Percentiles rank a stretch among this genome's conserved stretches.
Evolutionary conservation across 192 early-diverging fungal genomes (phyloP).

Genomic region (Phycomyces blakesleeanus): DNA sequence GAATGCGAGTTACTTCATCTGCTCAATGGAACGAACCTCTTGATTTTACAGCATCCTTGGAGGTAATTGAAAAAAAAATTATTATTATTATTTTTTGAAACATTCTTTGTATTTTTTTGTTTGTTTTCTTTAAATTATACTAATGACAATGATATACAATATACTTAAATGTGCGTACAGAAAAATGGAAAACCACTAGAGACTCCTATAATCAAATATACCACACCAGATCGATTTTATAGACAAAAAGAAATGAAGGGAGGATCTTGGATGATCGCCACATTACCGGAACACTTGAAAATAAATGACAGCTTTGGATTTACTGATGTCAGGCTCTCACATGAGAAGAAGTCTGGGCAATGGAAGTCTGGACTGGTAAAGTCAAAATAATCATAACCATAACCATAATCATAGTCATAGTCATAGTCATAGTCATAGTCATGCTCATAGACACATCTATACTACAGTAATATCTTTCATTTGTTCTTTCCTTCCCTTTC

Average conservation of each 20-base stretch:
- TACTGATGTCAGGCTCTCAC: not conserved
- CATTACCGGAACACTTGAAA: not conserved
- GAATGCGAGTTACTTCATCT: not conserved
- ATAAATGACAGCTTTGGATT: not conserved
- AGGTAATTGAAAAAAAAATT: too few species aligned
- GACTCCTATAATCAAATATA: not conserved
- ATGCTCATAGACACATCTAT: too few species aligned
- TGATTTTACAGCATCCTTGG: not conserved
- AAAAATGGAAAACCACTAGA: too few species aligned
- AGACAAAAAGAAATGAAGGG: not conserved
- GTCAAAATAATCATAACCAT: too few species aligned
- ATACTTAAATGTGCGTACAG: too few species aligned
- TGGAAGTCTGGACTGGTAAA: conserved; percentile 2
- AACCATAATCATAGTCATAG: not conserved
- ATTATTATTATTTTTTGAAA: too few species aligned
- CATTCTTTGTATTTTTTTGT: too few species aligned
- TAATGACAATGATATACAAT: too few species aligned
- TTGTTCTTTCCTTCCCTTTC: too few species aligned
- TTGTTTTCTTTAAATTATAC: too few species aligned
- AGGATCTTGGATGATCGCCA: not conserved
- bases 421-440: not conserved
- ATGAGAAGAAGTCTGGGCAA: not conserved
- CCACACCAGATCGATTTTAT: not conserved
- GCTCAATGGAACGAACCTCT: not conserved
- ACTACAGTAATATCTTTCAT: too few species aligned